Percentiles rank a stretch among this genome's conserved stretches.
These are phyloP conservation scores for Paraleonurus japonicus DNA, from an alignment of 257 asterid genomes.

Conservation along the genomic window DNA sequence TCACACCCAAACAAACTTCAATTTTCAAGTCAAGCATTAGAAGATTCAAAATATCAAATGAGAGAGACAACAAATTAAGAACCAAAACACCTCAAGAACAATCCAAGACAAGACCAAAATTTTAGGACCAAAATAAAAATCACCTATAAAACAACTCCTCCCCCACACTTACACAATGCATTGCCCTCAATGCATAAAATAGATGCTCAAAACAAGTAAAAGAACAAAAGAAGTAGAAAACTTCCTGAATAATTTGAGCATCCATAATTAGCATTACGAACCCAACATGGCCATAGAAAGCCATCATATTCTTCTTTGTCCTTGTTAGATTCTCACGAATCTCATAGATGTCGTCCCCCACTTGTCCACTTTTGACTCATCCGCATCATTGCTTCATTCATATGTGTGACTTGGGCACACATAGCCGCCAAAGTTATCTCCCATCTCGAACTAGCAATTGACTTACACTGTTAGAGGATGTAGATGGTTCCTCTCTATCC, in stretches of 20 bases:
- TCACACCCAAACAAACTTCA: neutral
- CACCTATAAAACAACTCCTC: neutral
- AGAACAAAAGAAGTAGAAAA: neutral
- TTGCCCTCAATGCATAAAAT: neutral
- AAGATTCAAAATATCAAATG: neutral
- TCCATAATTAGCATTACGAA: neutral
- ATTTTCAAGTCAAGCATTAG: neutral
- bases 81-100: neutral
- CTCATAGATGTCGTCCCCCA: too few species aligned
- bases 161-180: neutral
- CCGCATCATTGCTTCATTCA: too few species aligned
- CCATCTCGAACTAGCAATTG: too few species aligned
- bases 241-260: neutral
- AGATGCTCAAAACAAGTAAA: neutral
- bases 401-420: too few species aligned
- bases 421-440: too few species aligned
- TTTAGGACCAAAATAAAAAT: too few species aligned
- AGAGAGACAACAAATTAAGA: neutral
- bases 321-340: too few species aligned
- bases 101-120: neutral
- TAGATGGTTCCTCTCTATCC: too few species aligned
- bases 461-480: too few species aligned
- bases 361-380: too few species aligned
- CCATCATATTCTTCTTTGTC: too few species aligned
- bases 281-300: too few species aligned